Evolutionary conservation across 1,284 basidiomycete genomes (phyloP), one percentile per base, ranked within the genome.

Genomic region (Vanrija pseudolonga): DNA sequence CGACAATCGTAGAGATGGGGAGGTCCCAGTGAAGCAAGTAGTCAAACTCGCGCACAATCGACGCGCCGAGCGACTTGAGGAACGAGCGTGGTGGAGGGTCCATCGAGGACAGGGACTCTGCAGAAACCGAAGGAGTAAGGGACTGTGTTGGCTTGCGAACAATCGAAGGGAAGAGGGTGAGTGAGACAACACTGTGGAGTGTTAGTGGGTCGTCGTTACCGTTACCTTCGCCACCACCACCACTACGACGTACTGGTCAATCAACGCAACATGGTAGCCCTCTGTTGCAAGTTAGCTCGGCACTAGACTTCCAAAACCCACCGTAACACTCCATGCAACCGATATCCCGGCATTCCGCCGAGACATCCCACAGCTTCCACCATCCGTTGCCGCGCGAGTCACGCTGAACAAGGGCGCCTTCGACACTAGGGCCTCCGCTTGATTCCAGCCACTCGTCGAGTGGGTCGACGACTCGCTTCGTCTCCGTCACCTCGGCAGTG

Each of bases 301-400:
- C 19, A 3, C 38, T 23, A 12, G 19, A 4, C 37, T 38, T 17
- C 8, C 22, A 3, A n/a, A n/a, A 60, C 70, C 38, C 49, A 69
- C 65, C 69, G 60, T 72, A 74, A 48, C 71, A 73, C 50, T 76
- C 73, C 69, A 75, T 71, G 41, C 63, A 68, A 15, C 73, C 73
- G 45, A 76, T 66, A 52, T 75, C 73, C 17, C 53, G 57, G 54
- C 71, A 74, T 40, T 73, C 72, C 4, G 69, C 69, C 5, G 63
- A 61, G 14, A 76, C 66, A 48, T 71, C 68, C 71, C 71, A 75
- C 6, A 71, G 50, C 37, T 67, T 68, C 69, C 71, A 75, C 73
- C 71, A 74, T 1, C 59, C 61, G 36, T 47, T 43, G 28, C 37
- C 22, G 44, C 43, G 42, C 23, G 23, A 24, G 23, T 56, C 45